Base-by-base conservation (phyloP, 192 early-diverging fungal species). In the Backusella sp. region DNA sequence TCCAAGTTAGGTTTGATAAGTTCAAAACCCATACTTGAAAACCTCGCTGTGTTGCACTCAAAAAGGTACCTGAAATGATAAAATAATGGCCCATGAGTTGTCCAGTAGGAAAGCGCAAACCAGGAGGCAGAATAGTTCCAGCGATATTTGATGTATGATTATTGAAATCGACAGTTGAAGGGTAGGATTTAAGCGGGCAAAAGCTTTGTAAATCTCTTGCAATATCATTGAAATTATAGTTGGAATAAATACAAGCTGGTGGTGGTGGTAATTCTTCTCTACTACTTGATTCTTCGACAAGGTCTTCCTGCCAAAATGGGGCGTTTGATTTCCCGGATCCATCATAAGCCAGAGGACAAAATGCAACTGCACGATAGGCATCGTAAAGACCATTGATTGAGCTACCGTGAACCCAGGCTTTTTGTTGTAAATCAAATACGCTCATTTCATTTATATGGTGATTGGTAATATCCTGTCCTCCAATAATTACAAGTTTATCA, bases 361-460 rank as follows among this genome's bases (percentile, higher is more conserved):
- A 89, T 19, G 91, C 87, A 7, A 93, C 88, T 8, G 93, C 91
- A 21, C 93, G 91, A 75, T 95, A 95, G 23, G 93, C 88, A 26
- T 92, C 93, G 46, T 91, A 93, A 17, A 91, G 90, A 65, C 89
- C 88, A 15, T 92, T 89, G 68, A 95, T 88, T 59, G 88, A 86
- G 75, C 87, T 80, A 9, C 88, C 88, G 26, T 83, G 78, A 21
- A 91, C 84, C 93, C 93, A 95, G 30, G 83, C 82, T 36, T 83
- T 85, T 6, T 83, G 66, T 49, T 85, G 86, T 68, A 95, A 83
- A 74, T 95, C 90, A 49, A 93, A 88, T 6, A 95, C 89, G 67
- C 92, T 93, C 59, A 93, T 88, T 74, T 95, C 92, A 76, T 92
- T 90, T 11, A 95, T 89, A 76, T 95, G 93, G 68, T 88, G 88